Base-by-base conservation (phyloP, 345 rosid species). In the Euphorbia tirucalli region DNA sequence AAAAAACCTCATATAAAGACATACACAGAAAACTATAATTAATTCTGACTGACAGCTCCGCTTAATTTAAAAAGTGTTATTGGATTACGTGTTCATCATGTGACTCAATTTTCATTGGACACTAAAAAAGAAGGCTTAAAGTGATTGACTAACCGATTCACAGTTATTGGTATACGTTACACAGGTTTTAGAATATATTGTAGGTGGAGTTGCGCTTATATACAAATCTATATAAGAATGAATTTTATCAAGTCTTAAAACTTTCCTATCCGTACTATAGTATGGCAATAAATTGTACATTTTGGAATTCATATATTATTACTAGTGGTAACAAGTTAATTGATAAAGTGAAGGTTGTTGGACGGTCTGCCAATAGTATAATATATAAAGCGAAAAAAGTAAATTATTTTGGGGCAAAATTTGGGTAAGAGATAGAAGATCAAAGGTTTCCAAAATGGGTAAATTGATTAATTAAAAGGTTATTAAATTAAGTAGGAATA, bases 361-460 rank as follows among this genome's bases (percentile, higher is more conserved):
- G 66, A 37, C 37, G 66, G 66, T 63, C 27, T 10, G 24, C 49
- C 49, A 63, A 63, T 37, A 39, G 14, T 37, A 61, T 7, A 7
- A 2, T 41, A 41, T 41, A 41, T 41, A 44, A 11, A 61, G 28
- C 19, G 19, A 59, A 10, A 54, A n/a, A 57, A 24, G 31, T 39
- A 11, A n/a, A 27, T 10, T 63, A 21, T 39, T 39, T 63, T 63
- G 41, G 65, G 43, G 41, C 3, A 14, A 61, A 61, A 31, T 3
- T 30, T 31, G 24, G 49, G 43, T 39, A 16, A 39, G 68, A 64
- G 0, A 59, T 5, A 41, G 22, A 30, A 46, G 21, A n/a, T 22
- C n/a, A 59, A 52, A 67, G 44, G 46, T 52, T 68, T 52, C 71
- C 31, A 68, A 32, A 68, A 68, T 0, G 5, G 71, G 71, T 21